These are phyloP conservation scores for Monosporascus sp. DNA, from an alignment of 2,329 filamentous ascomycete genomes.

Conservation along the genomic window DNA sequence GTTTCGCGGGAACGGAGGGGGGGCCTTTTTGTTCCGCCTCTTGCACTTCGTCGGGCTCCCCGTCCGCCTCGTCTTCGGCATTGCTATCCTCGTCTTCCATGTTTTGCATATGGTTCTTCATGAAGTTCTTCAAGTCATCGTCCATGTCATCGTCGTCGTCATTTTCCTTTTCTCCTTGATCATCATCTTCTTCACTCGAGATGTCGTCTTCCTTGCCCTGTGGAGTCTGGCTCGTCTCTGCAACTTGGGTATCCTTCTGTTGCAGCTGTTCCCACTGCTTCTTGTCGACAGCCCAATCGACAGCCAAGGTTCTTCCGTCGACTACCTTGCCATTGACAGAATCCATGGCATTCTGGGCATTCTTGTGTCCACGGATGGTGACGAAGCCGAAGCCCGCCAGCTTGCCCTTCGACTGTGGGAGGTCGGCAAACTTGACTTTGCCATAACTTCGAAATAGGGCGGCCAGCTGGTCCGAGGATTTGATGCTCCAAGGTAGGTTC, in stretches of 20 bases:
- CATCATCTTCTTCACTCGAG: slow-evolving; percentile 26
- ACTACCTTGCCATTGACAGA: slow-evolving; percentile 84
- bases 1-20: slow-evolving; percentile 16
- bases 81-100: slow-evolving; percentile 53
- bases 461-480: slow-evolving; percentile 73
- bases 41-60: slow-evolving; percentile 30
- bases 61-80: slow-evolving; percentile 37
- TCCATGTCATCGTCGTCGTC: slow-evolving; percentile 34
- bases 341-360: slow-evolving; percentile 83
- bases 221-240: slow-evolving; percentile 14
- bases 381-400: slow-evolving; percentile 92
- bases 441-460: slow-evolving; percentile 81
- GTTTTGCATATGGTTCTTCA: slow-evolving; percentile 53
- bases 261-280: slow-evolving; percentile 72
- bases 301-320: slow-evolving; percentile 81
- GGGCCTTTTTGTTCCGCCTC: slow-evolving; percentile 29
- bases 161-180: slow-evolving; percentile 23
- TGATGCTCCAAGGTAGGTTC: slow-evolving; percentile 95
- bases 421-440: slow-evolving; percentile 80
- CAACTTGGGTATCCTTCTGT: slow-evolving; percentile 39
- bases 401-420: slow-evolving; percentile 73
- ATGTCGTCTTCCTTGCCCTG: slow-evolving; percentile 13
- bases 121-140: slow-evolving; percentile 48
- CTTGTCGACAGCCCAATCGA: slow-evolving; percentile 97
- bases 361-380: slow-evolving; percentile 78